Conservation (phyloP, 2,329 filamentous ascomycete genomes). For the Allantophomopsis lycopodina region DNA sequence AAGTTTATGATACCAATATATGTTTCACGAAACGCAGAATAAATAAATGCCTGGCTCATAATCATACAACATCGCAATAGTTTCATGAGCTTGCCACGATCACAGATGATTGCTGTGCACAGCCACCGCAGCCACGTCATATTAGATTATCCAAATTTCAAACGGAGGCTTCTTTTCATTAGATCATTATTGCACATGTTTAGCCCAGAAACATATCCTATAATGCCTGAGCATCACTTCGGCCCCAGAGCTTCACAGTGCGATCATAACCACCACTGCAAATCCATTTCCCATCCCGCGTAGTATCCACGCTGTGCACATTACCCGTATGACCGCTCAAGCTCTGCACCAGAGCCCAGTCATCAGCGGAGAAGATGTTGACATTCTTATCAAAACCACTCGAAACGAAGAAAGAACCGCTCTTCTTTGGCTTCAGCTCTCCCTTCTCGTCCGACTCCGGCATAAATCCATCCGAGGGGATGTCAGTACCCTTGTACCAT, state of each 20-base stretch:
- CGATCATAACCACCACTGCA: constrained; percentile 88
- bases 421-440: constrained; percentile 61
- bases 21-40: too few relatives aligned
- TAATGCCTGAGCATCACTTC: constrained; percentile 42
- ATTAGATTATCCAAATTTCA: too few relatives aligned
- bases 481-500: constrained; percentile 85
- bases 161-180: too few relatives aligned
- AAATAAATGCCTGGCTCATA: too few relatives aligned
- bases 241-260: constrained; percentile 91
- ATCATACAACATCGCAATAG: too few relatives aligned
- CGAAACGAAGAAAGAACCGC: constrained; percentile 82
- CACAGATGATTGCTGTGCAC: too few relatives aligned
- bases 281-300: constrained; percentile 78
- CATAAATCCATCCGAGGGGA: constrained; percentile 46
- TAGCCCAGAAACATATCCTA: too few relatives aligned
- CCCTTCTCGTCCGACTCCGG: constrained; percentile 52
- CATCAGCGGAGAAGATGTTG: constrained; percentile 91
- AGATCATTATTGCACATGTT: too few relatives aligned
- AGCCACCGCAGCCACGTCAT: too few relatives aligned
- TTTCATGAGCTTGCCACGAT: too few relatives aligned
- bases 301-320: constrained; percentile 82
- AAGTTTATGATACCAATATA: too few relatives aligned
- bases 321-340: constrained; percentile 85
- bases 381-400: constrained; percentile 90
- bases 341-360: constrained; percentile 83